Evolutionary conservation across 176 grass and related monocot species (phyloP).

Genomic region (Aegilops longissima): DNA sequence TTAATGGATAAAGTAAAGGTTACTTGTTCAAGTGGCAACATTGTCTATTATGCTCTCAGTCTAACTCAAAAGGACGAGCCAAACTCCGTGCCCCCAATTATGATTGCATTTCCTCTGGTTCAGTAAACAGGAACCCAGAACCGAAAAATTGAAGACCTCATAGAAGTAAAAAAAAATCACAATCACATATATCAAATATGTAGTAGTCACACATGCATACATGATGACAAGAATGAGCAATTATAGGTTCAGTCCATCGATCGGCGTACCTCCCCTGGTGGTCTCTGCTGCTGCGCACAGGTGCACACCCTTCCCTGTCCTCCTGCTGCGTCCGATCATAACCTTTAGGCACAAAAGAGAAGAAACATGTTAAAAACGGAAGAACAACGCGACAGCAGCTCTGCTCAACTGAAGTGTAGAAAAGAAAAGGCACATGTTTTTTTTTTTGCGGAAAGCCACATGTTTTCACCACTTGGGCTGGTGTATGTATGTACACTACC

Average conservation of each 20-base stretch:
- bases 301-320: conserved; percentile 28
- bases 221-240: conserved; percentile 32
- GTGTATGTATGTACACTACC: conserved; percentile 20
- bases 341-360: conserved; percentile 28
- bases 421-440: background rate
- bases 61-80: background rate
- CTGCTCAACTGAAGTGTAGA: background rate
- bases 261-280: conserved; percentile 33
- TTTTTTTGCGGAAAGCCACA: too few species aligned
- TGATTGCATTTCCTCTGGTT: conserved; percentile 9
- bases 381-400: background rate
- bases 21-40: background rate
- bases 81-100: background rate
- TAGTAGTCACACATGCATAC: conserved; percentile 14
- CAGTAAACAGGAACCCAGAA: background rate
- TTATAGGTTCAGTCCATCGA: background rate
- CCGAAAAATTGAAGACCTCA: conserved; percentile 2
- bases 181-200: background rate
- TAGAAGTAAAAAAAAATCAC: too few species aligned
- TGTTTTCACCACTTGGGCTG: background rate
- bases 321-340: conserved; percentile 28
- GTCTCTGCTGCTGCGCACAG: conserved; percentile 29
- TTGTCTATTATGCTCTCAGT: background rate
- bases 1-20: background rate
- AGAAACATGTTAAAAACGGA: background rate